Base-by-base conservation (phyloP, 805 yeast species). In the Isabelozyma gotoi region DNA sequence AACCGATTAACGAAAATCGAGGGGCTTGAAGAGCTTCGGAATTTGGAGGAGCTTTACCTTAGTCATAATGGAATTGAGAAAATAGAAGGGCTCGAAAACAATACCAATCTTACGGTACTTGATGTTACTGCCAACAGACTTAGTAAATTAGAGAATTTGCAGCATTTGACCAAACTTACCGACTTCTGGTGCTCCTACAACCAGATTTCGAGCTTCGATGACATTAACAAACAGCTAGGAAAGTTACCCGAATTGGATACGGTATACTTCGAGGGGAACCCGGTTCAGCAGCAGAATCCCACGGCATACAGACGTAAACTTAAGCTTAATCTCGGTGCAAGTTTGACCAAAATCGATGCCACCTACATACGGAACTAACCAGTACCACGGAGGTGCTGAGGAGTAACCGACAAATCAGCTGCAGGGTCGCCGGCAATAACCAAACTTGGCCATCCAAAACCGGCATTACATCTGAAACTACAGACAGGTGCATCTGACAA, bases 171-270 rank as follows among this genome's bases (percentile, higher is more conserved):
- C 0, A 57, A 83, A n/a, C 72, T 94, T 45, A 90, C 96, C 7
- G 99, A 94, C 63, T 71, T 94, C 42, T 94, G 99, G 99, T 89
- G 95, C 19, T 86, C 96, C 0, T 79, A 80, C 56, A 94, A 92
- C 63, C 63, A 78, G 53, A 62, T 94, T 17, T 76, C 79, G 27
- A 71, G 80, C 33, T 91, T 87, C 63, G 81, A 82, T 27, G 84
- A 88, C 40, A 67, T 94, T 37, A 82, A 80, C 40, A 62, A 75
- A 16, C 83, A 88, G 58, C 73, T 94, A 46, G 80, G 82, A 11
- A 68, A 69, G 33, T 68, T 88, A 40, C 77, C 80, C 1, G 70
- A 77, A 5, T 70, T 94, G 41, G 96, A 89, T 40, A 89, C 96
- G 0, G 96, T 94, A 4, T 94, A 94, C 60, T 81, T 94, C 50